Evolutionary conservation across 2,329 filamentous ascomycete species (phyloP).

Genomic region (Colletotrichum truncatum): DNA sequence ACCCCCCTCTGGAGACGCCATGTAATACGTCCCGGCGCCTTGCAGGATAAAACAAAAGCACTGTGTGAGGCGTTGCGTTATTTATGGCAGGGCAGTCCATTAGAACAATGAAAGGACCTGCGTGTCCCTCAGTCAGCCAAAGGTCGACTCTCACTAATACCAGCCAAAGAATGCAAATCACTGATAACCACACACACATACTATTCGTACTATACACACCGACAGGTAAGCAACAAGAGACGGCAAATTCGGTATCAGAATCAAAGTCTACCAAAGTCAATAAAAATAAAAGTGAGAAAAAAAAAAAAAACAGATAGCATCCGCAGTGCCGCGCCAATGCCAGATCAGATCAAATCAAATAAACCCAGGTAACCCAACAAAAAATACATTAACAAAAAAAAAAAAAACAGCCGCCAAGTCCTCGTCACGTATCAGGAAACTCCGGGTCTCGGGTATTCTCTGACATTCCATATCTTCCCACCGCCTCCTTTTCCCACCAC

Average conservation of each 20-base stretch:
- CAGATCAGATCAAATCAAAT: constrained; percentile 18
- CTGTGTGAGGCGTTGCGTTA: neutral
- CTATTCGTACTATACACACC: neutral
- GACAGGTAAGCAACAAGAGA: neutral
- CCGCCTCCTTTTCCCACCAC: neutral
- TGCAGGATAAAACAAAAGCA: neutral
- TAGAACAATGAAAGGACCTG: too few species aligned
- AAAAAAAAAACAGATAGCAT: neutral
- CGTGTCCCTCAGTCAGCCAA: neutral
- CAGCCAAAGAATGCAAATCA: neutral
- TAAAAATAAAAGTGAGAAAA: neutral
- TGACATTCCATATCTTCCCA: constrained; percentile 17
- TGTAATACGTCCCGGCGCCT: neutral
- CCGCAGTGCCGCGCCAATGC: constrained; percentile 22
- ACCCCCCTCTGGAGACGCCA: neutral
- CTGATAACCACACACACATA: neutral
- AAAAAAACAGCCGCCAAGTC: neutral
- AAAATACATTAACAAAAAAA: neutral
- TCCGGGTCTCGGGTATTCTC: constrained; percentile 18
- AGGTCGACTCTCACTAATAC: neutral
- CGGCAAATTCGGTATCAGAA: neutral
- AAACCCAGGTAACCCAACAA: neutral
- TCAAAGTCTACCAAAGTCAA: too few species aligned
- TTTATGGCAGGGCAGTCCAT: neutral
- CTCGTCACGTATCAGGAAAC: constrained; percentile 25